Percentiles rank a stretch among this genome's conserved stretches.
Evolutionary conservation across 306 rosid species (phyloP).

Genomic region (Amphicarpaea edgeworthii): DNA sequence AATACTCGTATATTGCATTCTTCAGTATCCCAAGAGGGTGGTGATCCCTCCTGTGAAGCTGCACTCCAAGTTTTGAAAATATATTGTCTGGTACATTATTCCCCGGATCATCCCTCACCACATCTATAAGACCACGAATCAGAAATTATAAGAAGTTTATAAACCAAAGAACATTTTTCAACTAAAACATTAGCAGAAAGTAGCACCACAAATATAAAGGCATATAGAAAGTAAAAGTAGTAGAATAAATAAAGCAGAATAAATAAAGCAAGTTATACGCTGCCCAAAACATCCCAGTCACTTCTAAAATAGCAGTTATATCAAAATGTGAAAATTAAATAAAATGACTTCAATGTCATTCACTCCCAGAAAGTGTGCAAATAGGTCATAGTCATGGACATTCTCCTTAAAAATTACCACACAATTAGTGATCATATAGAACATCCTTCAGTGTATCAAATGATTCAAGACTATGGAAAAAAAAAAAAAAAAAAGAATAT

Average conservation of each 20-base stretch:
- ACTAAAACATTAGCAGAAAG: slow-evolving; percentile 14
- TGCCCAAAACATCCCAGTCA: neutral
- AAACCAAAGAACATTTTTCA: slow-evolving; percentile 3
- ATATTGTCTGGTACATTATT: slow-evolving; percentile 93
- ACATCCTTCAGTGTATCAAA: slow-evolving; percentile 14
- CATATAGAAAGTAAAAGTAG: slow-evolving; percentile 15
- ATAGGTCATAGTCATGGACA: slow-evolving; percentile 19
- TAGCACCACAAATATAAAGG: neutral
- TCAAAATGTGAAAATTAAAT: slow-evolving; percentile 14
- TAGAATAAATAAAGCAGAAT: slow-evolving; percentile 19
- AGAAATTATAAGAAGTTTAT: slow-evolving; percentile 9
- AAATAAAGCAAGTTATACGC: slow-evolving; percentile 22
- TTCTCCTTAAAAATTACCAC: slow-evolving; percentile 1
- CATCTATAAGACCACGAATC: slow-evolving; percentile 63
- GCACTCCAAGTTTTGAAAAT: slow-evolving; percentile 88
- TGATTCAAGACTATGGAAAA: neutral
- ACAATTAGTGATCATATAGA: neutral
- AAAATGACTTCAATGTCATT: slow-evolving; percentile 28
- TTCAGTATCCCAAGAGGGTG: slow-evolving; percentile 93
- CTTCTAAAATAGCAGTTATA: neutral
- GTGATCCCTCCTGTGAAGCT: slow-evolving; percentile 89
- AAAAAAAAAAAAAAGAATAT: slow-evolving; percentile 3
- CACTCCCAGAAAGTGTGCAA: slow-evolving; percentile 8
- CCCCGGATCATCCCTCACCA: slow-evolving; percentile 89
- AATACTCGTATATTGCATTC: slow-evolving; percentile 84